A percentile compares a stretch with the other conserved stretches of the same genome.
Evolutionary conservation across 306 rosid species (phyloP).

Genomic region (Mimosa pudica): DNA sequence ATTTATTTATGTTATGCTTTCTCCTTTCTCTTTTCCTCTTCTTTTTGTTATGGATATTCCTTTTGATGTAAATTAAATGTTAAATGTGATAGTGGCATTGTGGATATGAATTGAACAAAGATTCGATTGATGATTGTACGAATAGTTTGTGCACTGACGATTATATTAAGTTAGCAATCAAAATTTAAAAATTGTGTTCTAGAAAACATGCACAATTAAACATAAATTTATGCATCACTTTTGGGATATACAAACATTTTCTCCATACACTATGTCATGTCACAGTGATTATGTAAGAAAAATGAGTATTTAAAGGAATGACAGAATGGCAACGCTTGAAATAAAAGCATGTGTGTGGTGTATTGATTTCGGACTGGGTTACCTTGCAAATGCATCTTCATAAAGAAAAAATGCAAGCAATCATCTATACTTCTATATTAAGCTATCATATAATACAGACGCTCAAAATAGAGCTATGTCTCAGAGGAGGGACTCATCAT

Average conservation of each 20-base stretch:
- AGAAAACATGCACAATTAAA: background rate
- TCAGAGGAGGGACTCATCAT: conserved; percentile 4
- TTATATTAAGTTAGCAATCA: background rate
- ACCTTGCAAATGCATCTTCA: conserved; percentile 4
- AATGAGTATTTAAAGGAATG: background rate
- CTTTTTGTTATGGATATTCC: background rate
- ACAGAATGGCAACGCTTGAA: conserved; percentile 2
- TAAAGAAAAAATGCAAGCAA: background rate
- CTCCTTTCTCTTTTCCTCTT: background rate
- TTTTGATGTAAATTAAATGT: background rate
- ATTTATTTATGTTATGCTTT: background rate
- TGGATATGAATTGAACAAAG: background rate
- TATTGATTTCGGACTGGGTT: background rate
- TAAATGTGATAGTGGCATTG: background rate
- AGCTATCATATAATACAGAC: background rate
- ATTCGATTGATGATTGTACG: background rate
- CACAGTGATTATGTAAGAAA: background rate
- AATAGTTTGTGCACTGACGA: background rate
- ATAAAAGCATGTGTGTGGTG: background rate
- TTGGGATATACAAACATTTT: background rate
- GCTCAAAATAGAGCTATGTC: background rate
- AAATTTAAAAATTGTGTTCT: background rate
- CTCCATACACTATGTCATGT: background rate
- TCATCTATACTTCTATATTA: background rate
- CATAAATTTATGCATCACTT: background rate